Percentiles rank a stretch among this genome's conserved stretches.
Conservation (phyloP, 1,284 basidiomycete species). For the Malassezia cuniculi region DNA sequence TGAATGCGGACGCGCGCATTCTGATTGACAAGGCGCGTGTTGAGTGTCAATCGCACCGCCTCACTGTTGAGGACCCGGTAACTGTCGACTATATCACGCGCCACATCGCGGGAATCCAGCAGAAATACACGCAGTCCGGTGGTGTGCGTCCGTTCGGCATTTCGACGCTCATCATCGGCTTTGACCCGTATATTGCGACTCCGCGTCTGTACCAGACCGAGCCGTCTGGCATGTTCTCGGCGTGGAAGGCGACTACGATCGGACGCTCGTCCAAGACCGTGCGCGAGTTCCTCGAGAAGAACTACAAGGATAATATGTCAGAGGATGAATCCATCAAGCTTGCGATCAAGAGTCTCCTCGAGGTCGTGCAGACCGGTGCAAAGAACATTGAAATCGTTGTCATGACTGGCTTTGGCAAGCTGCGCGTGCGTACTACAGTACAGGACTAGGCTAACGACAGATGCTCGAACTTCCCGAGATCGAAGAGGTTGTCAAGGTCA, state of each 20-base stretch:
- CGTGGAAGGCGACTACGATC: slow-evolving; percentile 99
- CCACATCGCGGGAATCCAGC: slow-evolving; percentile 87
- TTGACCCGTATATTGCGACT: slow-evolving; percentile 77
- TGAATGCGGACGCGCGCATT: slow-evolving; percentile 93
- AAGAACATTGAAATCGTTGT: slow-evolving; percentile 54
- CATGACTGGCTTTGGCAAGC: slow-evolving; percentile 36
- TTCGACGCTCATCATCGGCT: slow-evolving; percentile 89
- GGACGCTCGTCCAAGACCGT: slow-evolving; percentile 96
- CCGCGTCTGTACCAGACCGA: slow-evolving; percentile 94
- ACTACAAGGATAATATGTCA: slow-evolving; percentile 78
- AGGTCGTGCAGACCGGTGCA: slow-evolving; percentile 97
- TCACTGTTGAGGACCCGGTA: slow-evolving; percentile 96
- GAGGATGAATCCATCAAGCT: slow-evolving; percentile 85
- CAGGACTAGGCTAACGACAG: slow-evolving; percentile 4
- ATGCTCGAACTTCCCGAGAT: slow-evolving; percentile 38
- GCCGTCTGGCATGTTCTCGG: slow-evolving; percentile 86
- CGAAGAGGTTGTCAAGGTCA: slow-evolving; percentile 38
- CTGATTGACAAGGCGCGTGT: slow-evolving; percentile 94
- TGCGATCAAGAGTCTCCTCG: slow-evolving; percentile 85
- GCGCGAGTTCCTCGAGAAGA: slow-evolving; percentile 96
- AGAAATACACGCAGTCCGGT: slow-evolving; percentile 85
- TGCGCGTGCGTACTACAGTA: slow-evolving; percentile 17
- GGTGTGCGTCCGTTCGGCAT: slow-evolving; percentile 97
- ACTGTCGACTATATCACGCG: slow-evolving; percentile 97
- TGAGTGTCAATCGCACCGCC: slow-evolving; percentile 92